Evolutionary conservation across 1,284 basidiomycete species (phyloP).

Genomic region (Pisolithus thermaeus): DNA sequence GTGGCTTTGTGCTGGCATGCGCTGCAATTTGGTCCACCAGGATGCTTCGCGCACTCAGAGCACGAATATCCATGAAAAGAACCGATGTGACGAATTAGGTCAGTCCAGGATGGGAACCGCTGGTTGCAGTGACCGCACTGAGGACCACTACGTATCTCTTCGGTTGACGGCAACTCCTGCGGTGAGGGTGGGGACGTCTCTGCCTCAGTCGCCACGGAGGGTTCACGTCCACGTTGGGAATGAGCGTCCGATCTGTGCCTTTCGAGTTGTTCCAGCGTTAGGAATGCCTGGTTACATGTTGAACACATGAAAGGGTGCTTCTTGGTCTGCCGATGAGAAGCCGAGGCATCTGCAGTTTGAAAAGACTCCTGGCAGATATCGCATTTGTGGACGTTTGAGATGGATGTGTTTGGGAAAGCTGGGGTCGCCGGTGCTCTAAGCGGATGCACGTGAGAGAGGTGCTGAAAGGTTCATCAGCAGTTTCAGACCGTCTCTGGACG

Average conservation of each 20-base stretch:
- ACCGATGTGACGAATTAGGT: slow-evolving; percentile 21
- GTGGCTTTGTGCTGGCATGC: slow-evolving; percentile 22
- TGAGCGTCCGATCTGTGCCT: slow-evolving; percentile 5
- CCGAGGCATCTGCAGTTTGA: no score
- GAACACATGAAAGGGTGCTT: slow-evolving; percentile 15
- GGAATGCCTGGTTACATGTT: slow-evolving; percentile 4
- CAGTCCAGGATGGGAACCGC: slow-evolving; percentile 12
- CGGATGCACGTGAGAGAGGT: slow-evolving; percentile 19
- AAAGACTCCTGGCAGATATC: slow-evolving; percentile 23
- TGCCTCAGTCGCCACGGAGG: no score
- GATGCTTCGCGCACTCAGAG: slow-evolving; percentile 27
- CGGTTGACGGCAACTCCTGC: not conserved
- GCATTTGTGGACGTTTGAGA: slow-evolving; percentile 12
- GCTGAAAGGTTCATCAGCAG: slow-evolving; percentile 12
- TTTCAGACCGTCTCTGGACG: not conserved
- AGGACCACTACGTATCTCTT: slow-evolving; percentile 5
- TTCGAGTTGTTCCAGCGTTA: slow-evolving; percentile 4
- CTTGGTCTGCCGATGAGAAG: no score
- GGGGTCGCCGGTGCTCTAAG: not conserved
- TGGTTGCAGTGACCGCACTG: slow-evolving; percentile 17
- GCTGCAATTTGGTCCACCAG: slow-evolving; percentile 14
- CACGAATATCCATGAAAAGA: slow-evolving; percentile 21
- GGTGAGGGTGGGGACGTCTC: not conserved
- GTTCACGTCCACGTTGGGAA: not conserved
- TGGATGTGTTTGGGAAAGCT: slow-evolving; percentile 1